Conservation (phyloP, 106 monocot genomes). For the Ottelia alismoides region DNA sequence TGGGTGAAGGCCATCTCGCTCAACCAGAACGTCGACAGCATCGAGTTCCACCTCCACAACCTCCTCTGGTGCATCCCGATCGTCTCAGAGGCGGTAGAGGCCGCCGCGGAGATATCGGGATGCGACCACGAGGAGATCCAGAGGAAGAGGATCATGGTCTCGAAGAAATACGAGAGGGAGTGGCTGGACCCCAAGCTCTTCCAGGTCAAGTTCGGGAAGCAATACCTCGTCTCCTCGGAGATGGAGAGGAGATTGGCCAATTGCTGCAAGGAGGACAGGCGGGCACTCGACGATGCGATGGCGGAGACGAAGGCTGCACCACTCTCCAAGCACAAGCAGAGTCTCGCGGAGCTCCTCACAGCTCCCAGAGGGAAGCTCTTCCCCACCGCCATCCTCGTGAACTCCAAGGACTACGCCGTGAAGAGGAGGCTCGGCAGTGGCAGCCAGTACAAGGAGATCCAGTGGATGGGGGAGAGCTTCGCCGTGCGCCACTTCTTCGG, state of each 20-base stretch:
- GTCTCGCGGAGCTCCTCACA: constrained; percentile 27
- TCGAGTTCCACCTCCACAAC: constrained; percentile 47
- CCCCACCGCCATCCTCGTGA: constrained; percentile 26
- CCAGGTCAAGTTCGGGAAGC: constrained; percentile 30
- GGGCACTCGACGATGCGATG: constrained; percentile 35
- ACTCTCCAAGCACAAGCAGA: constrained; percentile 24
- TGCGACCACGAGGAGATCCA: constrained; percentile 26
- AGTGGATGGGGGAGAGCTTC: constrained; percentile 54
- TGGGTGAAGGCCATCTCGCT: constrained; percentile 42
- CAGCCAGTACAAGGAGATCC: constrained; percentile 32
- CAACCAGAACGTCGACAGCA: constrained; percentile 31
- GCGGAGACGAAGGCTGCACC: constrained; percentile 13
- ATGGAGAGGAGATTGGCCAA: constrained; percentile 22
- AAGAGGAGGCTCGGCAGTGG: constrained; percentile 26
- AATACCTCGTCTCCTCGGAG: constrained; percentile 32
- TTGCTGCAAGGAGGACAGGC: constrained; percentile 41
- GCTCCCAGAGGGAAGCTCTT: constrained; percentile 20
- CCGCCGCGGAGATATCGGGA: constrained; percentile 25
- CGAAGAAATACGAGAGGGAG: constrained; percentile 58
- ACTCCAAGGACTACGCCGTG: constrained; percentile 35
- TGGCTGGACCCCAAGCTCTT: constrained; percentile 61
- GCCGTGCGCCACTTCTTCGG: constrained; percentile 30
- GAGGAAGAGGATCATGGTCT: constrained; percentile 19
- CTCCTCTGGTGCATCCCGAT: constrained; percentile 38
- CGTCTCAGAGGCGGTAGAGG: constrained; percentile 53